Percentiles rank a stretch among this genome's conserved stretches.
phyloP scores from a whole-genome alignment of 345 rosid species.

The Salix udensis region DNA sequence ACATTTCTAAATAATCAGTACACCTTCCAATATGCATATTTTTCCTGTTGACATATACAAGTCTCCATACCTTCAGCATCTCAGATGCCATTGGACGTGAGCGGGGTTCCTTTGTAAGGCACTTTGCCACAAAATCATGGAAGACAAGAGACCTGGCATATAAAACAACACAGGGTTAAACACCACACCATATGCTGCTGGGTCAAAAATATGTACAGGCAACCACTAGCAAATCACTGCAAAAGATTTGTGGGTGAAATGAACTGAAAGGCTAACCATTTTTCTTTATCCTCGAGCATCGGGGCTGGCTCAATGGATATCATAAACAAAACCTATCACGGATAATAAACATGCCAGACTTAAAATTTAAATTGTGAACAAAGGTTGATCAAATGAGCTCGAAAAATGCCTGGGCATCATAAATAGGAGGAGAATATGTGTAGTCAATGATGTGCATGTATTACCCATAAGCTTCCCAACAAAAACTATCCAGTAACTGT shows the following conservation, averaged over 20 bases:
- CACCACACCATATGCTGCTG: slow-evolving; percentile 2
- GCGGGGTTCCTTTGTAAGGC: slow-evolving; percentile 95
- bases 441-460: neutral
- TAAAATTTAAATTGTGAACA: neutral
- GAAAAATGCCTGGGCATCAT: neutral
- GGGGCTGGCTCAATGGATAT: slow-evolving; percentile 98
- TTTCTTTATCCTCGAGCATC: slow-evolving; percentile 99
- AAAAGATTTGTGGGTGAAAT: slow-evolving; percentile 8
- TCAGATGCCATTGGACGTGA: slow-evolving; percentile 91
- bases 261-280: slow-evolving; percentile 60
- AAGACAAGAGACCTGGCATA: slow-evolving; percentile 85
- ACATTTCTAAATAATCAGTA: neutral
- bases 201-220: neutral
- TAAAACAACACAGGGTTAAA: slow-evolving; percentile 12
- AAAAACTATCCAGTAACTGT: neutral
- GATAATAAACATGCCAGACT: slow-evolving; percentile 17
- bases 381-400: neutral
- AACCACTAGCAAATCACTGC: neutral
- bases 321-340: slow-evolving; percentile 88
- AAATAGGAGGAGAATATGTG: neutral
- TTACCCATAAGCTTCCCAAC: neutral
- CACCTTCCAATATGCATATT: slow-evolving; percentile 7
- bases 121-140: slow-evolving; percentile 97
- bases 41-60: neutral
- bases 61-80: slow-evolving; percentile 81